These are phyloP conservation scores for Collybia sp. DNA, from an alignment of 768 basidiomycete genomes.

Conservation along the genomic window DNA sequence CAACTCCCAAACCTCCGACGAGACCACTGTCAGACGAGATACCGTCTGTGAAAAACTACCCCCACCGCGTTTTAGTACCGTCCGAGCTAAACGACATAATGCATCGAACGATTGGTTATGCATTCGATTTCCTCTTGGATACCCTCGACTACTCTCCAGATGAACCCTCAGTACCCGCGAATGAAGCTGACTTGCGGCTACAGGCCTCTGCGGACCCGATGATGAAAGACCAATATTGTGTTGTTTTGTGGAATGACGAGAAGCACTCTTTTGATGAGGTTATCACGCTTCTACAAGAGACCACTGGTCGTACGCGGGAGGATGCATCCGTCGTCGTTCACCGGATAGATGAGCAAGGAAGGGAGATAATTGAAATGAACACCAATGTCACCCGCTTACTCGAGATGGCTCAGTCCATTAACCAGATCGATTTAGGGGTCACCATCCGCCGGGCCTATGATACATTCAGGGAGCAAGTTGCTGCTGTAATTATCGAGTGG, in stretches of 20 bases:
- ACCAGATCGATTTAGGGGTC: slow-evolving; percentile 88
- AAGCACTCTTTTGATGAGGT: slow-evolving; percentile 93
- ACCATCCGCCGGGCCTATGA: slow-evolving; percentile 85
- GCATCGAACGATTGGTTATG: slow-evolving; percentile 67
- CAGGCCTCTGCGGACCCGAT: slow-evolving; percentile 77
- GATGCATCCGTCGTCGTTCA: slow-evolving; percentile 55
- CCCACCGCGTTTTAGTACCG: slow-evolving; percentile 51
- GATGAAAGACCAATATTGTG: slow-evolving; percentile 73
- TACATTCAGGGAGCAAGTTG: slow-evolving; percentile 84
- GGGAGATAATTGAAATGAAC: slow-evolving; percentile 81
- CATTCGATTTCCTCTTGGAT: slow-evolving; percentile 79
- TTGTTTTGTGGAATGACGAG: slow-evolving; percentile 96
- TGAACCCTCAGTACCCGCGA: slow-evolving; percentile 61
- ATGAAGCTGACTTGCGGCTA: slow-evolving; percentile 65
- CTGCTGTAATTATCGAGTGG: slow-evolving; percentile 83
- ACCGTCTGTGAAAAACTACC: slow-evolving; percentile 57
- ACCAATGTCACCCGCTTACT: slow-evolving; percentile 49
- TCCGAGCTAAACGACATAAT: slow-evolving; percentile 71
- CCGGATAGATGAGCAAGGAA: slow-evolving; percentile 72
- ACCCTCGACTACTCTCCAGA: slow-evolving; percentile 81
- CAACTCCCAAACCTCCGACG: slow-evolving; percentile 34
- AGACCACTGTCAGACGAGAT: slow-evolving; percentile 44
- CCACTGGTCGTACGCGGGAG: slow-evolving; percentile 44
- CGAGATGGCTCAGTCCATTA: slow-evolving; percentile 73
- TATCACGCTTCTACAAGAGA: slow-evolving; percentile 63